phyloP scores from a whole-genome alignment of 805 yeast species.

The Candida maltosa region DNA sequence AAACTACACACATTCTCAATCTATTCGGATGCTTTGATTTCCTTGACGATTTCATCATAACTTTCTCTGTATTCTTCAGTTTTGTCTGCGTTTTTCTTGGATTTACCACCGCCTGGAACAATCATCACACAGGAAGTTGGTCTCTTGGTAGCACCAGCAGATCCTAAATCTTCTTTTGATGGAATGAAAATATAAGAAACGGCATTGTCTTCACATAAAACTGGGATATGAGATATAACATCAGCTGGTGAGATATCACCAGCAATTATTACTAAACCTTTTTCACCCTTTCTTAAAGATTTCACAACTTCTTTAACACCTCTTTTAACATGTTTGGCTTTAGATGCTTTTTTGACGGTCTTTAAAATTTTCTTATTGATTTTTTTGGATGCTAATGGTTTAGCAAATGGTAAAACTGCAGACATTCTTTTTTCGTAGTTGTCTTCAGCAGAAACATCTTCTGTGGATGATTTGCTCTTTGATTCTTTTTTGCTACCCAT shows the following conservation, averaged over 20 bases:
- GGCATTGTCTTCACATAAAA: slow-evolving; percentile 87
- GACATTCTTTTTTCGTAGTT: slow-evolving; percentile 91
- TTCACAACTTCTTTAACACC: slow-evolving; percentile 99
- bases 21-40: slow-evolving; percentile 40
- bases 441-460: slow-evolving; percentile 46
- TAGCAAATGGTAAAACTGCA: slow-evolving; percentile 87
- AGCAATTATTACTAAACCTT: slow-evolving; percentile 93
- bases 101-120: slow-evolving; percentile 90
- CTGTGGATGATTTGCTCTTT: slow-evolving; percentile 24
- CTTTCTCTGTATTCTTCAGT: slow-evolving; percentile 86
- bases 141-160: slow-evolving; percentile 98
- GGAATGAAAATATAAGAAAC: slow-evolving; percentile 95
- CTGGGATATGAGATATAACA: slow-evolving; percentile 96
- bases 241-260: slow-evolving; percentile 98
- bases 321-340: slow-evolving; percentile 96
- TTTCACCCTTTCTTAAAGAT: slow-evolving; percentile 96
- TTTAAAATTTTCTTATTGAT: slow-evolving; percentile 92
- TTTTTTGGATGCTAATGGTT: slow-evolving; percentile 94
- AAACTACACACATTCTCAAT: too few species aligned
- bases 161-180: slow-evolving; percentile 95
- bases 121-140: slow-evolving; percentile 98
- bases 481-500: slow-evolving; percentile 35
- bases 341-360: slow-evolving; percentile 95
- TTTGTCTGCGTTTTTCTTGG: slow-evolving; percentile 66
- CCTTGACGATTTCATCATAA: slow-evolving; percentile 92